Conservation (phyloP, 2,329 filamentous ascomycete species). For the Calonectria pseudoturangicola region DNA sequence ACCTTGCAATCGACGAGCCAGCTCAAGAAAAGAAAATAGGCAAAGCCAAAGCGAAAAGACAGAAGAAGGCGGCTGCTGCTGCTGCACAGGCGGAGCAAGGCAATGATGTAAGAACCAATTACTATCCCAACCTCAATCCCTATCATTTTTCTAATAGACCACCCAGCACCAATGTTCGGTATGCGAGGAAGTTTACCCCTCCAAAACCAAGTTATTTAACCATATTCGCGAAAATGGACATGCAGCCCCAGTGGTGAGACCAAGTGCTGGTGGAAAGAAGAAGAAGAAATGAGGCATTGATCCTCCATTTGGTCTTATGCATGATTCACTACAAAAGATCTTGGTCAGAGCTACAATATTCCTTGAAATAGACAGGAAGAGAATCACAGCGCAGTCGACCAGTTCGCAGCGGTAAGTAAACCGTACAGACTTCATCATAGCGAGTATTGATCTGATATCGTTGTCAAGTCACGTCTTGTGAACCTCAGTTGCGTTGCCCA, state of each 20-base stretch:
- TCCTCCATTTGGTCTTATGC: not conserved
- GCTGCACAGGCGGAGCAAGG: slow-evolving; percentile 60
- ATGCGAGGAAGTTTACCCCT: slow-evolving; percentile 70
- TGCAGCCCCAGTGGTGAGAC: slow-evolving; percentile 69
- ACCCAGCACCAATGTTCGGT: slow-evolving; percentile 65
- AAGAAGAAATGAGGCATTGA: slow-evolving; percentile 60
- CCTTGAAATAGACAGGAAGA: not conserved
- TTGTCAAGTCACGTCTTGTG: no score
- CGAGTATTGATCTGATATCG: no score
- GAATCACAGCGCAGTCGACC: not conserved
- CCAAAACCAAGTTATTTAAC: slow-evolving; percentile 82
- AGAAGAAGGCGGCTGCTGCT: slow-evolving; percentile 67
- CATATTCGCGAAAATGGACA: slow-evolving; percentile 82
- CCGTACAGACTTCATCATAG: not conserved
- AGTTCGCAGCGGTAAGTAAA: not conserved
- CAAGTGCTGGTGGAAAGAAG: slow-evolving; percentile 57
- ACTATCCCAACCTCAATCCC: not conserved
- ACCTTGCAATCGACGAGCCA: slow-evolving; percentile 54
- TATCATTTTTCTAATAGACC: slow-evolving; percentile 17
- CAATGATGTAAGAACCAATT: slow-evolving; percentile 58
- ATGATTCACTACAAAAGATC: not conserved
- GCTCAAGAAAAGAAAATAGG: slow-evolving; percentile 64
- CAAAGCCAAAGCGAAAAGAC: slow-evolving; percentile 71
- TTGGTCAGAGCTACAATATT: not conserved
- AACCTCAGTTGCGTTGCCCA: no score